Conservation (phyloP, 306 rosid genomes). For the Fragaria ananassa region DNA sequence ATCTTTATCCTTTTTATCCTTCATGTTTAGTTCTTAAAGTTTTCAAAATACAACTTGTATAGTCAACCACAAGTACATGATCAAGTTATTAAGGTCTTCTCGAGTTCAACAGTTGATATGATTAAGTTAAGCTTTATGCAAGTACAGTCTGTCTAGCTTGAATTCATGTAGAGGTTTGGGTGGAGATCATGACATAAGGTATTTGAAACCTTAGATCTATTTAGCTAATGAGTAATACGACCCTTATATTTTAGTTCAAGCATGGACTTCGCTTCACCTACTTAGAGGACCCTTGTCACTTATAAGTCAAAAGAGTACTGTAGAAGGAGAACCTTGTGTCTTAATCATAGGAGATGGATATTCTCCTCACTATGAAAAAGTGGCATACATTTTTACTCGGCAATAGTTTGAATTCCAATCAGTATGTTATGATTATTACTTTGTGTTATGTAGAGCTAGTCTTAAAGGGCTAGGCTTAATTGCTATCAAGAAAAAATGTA, state of each 20-base stretch:
- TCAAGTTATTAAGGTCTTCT: background rate
- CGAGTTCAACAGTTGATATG: background rate
- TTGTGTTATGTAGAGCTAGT: background rate
- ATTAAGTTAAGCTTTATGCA: background rate
- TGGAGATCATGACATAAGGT: conserved; percentile 8
- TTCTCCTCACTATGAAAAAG: conserved; percentile 4
- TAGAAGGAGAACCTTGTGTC: conserved; percentile 7
- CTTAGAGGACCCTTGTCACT: conserved; percentile 14
- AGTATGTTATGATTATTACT: background rate
- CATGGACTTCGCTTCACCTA: conserved; percentile 15
- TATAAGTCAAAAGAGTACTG: conserved; percentile 9
- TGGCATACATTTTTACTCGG: background rate
- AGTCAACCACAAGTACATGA: conserved; percentile 8
- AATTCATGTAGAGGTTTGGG: conserved; percentile 7
- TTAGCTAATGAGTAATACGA: background rate
- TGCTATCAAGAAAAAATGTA: background rate
- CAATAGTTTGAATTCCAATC: conserved; percentile 9
- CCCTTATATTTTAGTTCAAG: conserved; percentile 10
- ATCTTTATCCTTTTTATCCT: background rate
- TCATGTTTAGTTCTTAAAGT: background rate
- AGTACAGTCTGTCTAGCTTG: background rate
- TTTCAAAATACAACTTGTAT: background rate
- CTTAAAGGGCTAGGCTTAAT: background rate
- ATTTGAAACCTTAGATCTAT: background rate
- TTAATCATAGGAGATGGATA: background rate